These are phyloP conservation scores for Aspergillus ibericus DNA, from an alignment of 2,329 filamentous ascomycete genomes.

Conservation along the genomic window DNA sequence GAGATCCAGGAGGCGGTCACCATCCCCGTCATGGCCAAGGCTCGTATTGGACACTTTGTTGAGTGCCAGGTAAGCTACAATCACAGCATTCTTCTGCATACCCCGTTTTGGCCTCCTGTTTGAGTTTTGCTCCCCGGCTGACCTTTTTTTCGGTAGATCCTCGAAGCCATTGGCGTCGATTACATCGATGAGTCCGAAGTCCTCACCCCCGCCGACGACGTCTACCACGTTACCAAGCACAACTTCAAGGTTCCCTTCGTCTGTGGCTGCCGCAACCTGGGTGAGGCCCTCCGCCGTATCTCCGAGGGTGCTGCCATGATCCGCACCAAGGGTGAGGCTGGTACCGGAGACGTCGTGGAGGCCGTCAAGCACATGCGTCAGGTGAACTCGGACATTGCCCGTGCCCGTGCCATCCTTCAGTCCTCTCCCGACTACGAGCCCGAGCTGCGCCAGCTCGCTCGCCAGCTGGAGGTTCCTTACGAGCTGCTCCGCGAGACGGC, in stretches of 20 bases:
- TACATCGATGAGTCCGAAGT: conserved; percentile 99
- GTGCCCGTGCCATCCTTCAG: conserved; percentile 59
- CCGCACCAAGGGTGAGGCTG: conserved; percentile 96
- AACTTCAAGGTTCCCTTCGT: conserved; percentile 85
- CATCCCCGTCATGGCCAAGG: conserved; percentile 99
- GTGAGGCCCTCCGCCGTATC: conserved; percentile 87
- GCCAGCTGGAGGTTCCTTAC: conserved; percentile 76
- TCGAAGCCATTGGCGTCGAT: conserved; percentile 91
- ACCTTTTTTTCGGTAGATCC: conserved; percentile 61
- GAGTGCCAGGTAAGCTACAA: conserved; percentile 71
- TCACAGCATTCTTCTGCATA: too few relatives aligned
- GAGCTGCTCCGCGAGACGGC: conserved; percentile 82
- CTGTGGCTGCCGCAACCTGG: conserved; percentile 91
- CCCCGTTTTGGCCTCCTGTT: too few relatives aligned
- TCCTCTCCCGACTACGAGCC: conserved; percentile 55
- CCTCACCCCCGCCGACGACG: conserved; percentile 87
- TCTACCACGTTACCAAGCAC: conserved; percentile 88
- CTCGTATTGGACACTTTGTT: conserved; percentile 94
- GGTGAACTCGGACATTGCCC: conserved; percentile 77
- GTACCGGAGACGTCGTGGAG: conserved; percentile 95
- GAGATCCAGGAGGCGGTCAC: conserved; percentile 94
- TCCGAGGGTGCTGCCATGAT: conserved; percentile 97
- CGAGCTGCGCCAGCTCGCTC: conserved; percentile 75
- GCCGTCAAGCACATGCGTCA: conserved; percentile 95
- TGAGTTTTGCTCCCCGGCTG: not conserved